Percentiles rank a stretch among this genome's conserved stretches.
Evolutionary conservation across 768 basidiomycete species (phyloP).

Genomic region (Pisolithus microcarpus): DNA sequence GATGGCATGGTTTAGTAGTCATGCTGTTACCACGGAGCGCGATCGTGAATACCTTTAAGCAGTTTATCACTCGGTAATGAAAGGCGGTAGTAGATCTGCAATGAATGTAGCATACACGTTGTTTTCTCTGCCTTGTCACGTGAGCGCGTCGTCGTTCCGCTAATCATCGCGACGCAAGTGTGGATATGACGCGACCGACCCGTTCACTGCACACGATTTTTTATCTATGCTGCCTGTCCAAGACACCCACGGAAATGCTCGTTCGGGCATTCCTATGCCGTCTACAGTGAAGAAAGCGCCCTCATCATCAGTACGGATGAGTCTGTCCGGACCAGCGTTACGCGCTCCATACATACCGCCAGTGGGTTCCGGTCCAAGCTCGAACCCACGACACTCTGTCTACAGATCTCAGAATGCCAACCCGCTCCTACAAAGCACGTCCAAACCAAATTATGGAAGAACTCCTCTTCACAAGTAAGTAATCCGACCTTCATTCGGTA

Average conservation of each 20-base stretch:
- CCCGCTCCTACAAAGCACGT: slow-evolving; percentile 60
- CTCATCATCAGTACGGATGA: slow-evolving; percentile 48
- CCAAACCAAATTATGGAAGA: slow-evolving; percentile 57
- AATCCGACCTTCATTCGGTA: neutral
- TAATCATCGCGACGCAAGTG: no score
- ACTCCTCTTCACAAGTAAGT: slow-evolving; percentile 68
- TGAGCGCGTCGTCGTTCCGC: neutral
- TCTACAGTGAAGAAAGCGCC: slow-evolving; percentile 67
- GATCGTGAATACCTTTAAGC: slow-evolving; percentile 12
- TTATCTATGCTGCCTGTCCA: slow-evolving; percentile 42
- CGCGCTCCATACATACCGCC: slow-evolving; percentile 45
- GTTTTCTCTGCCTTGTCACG: neutral
- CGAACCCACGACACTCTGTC: slow-evolving; percentile 62
- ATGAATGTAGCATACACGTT: slow-evolving; percentile 23
- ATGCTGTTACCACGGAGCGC: neutral
- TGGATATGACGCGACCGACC: no score
- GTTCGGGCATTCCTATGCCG: slow-evolving; percentile 69
- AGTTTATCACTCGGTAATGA: neutral
- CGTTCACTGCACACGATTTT: no score
- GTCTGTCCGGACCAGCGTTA: slow-evolving; percentile 67
- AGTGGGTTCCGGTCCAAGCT: slow-evolving; percentile 26
- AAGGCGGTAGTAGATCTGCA: slow-evolving; percentile 8
- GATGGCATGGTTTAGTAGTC: slow-evolving; percentile 14
- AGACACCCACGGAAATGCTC: slow-evolving; percentile 42
- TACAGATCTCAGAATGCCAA: slow-evolving; percentile 65